Conservation (phyloP, 2,329 filamentous ascomycete genomes). For the Sordariomycetes sp. region DNA sequence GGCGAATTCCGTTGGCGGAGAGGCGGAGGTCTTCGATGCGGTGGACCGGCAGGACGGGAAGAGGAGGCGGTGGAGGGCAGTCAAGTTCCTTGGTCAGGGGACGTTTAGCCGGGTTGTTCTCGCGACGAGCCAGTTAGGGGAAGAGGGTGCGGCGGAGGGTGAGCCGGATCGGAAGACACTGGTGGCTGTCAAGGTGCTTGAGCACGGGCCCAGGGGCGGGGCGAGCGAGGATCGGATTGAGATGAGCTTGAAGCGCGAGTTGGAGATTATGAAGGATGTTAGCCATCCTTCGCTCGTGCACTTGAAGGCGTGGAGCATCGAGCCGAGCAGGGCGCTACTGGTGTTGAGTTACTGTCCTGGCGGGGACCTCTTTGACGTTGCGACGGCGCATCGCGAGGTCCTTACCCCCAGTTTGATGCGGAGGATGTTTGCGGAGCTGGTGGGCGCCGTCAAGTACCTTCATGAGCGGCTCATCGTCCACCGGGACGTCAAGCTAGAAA, state of each 20-base stretch:
- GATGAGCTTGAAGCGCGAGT: slow-evolving; percentile 83
- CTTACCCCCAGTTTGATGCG: slow-evolving; percentile 59
- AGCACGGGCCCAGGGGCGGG: slow-evolving; percentile 86
- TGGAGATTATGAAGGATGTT: slow-evolving; percentile 83
- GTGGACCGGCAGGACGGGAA: slow-evolving; percentile 54
- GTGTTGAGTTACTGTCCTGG: slow-evolving; percentile 88
- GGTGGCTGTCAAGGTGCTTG: slow-evolving; percentile 90
- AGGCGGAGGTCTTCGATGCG: slow-evolving; percentile 57
- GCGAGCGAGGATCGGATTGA: slow-evolving; percentile 89
- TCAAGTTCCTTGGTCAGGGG: slow-evolving; percentile 76
- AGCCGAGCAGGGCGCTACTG: slow-evolving; percentile 68
- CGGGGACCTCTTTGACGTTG: slow-evolving; percentile 89
- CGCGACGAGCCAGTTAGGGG: slow-evolving; percentile 61
- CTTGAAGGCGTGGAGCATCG: slow-evolving; percentile 82
- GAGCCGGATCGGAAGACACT: slow-evolving; percentile 56
- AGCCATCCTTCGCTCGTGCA: slow-evolving; percentile 84
- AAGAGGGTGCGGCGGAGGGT: slow-evolving; percentile 27
- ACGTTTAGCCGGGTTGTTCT: slow-evolving; percentile 93
- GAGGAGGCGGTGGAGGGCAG: slow-evolving; percentile 61
- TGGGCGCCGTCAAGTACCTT: slow-evolving; percentile 74
- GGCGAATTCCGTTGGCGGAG: slow-evolving; percentile 22
- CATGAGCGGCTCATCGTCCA: slow-evolving; percentile 83
- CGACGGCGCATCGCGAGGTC: slow-evolving; percentile 55
- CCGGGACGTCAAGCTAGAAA: slow-evolving; percentile 92
- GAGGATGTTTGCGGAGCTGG: slow-evolving; percentile 80